Conservation (phyloP, 257 asterid genomes). For the Nicotiana obtusifolia region DNA sequence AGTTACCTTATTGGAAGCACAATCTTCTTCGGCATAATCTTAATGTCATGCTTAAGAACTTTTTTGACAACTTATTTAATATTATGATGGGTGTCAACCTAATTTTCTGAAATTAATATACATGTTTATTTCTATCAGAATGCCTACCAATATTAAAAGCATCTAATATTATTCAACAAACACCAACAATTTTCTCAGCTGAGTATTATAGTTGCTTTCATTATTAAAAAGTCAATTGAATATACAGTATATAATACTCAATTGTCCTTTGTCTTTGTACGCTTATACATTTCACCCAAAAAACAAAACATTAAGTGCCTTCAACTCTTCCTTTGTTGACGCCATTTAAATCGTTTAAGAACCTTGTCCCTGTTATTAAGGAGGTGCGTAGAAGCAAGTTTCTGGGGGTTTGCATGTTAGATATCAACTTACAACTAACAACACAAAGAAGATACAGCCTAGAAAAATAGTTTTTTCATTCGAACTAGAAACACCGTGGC, state of each 20-base stretch:
- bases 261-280: background rate
- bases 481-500: background rate
- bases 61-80: no score
- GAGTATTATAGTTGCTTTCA: no score
- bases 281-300: background rate
- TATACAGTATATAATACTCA: no score
- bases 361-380: background rate
- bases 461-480: background rate
- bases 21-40: no score
- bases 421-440: background rate
- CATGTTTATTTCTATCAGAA: background rate
- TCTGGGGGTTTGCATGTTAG: background rate
- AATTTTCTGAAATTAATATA: background rate
- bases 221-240: background rate
- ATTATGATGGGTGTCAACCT: background rate
- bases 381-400: background rate
- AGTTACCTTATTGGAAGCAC: no score
- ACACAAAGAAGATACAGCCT: background rate
- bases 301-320: background rate
- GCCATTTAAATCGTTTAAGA: background rate
- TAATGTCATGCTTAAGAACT: no score
- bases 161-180: background rate
- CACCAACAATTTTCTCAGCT: background rate
- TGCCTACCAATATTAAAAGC: no score
- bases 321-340: background rate